Evolutionary conservation across 176 grass and related monocot species (phyloP), one percentile per base, ranked within the genome.

Genomic region (Chrysopogon serrulatus): DNA sequence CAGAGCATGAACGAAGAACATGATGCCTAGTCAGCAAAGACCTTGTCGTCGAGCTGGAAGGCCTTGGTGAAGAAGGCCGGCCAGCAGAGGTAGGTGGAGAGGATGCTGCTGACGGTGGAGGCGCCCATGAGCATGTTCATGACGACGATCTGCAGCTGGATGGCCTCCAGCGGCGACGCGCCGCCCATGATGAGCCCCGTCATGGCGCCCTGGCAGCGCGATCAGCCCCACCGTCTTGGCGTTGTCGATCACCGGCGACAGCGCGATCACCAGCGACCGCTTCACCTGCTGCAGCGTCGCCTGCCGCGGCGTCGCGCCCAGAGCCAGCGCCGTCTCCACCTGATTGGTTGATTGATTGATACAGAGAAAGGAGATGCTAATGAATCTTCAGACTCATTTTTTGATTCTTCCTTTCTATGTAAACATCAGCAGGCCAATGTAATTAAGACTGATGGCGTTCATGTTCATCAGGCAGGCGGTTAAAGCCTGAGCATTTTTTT

Each of bases 71-170:
- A 98, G 85, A 98, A 98, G 2, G 80, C 85, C 14, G 91, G 91
- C 91, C 93, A 98, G 82, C 96, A 95, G 63, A 98, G 77, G 80
- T 95, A 94, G 26, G 87, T 95, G 57, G 87, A 95, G 35, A 92
- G 57, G 66, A 98, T 90, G 87, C 91, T 92, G 68, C 96, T 98
- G 53, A 98, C 85, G 31, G 93, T 95, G 12, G 91, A 88, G 0
- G 96, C 87, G 15, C 89, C 93, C 44, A 94, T 95, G 63, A 93
- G 91, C 96, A 95, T 98, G 91, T 89, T 90, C 83, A 87, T 94
- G 40, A 92, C 95, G 6, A 97, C 88, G 65, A 92, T 91, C 88
- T 97, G 90, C 73, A 97, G 82, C 53, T 94, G 94, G 82, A 97
- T 97, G 10, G 94, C 91, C 54, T 97, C 89, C 41, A 93, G 53